A percentile compares a stretch with the other conserved stretches of the same genome.
Evolutionary conservation across 75 land plant genomes (phyloP).

Genomic region (Ceratopteris richardii): DNA sequence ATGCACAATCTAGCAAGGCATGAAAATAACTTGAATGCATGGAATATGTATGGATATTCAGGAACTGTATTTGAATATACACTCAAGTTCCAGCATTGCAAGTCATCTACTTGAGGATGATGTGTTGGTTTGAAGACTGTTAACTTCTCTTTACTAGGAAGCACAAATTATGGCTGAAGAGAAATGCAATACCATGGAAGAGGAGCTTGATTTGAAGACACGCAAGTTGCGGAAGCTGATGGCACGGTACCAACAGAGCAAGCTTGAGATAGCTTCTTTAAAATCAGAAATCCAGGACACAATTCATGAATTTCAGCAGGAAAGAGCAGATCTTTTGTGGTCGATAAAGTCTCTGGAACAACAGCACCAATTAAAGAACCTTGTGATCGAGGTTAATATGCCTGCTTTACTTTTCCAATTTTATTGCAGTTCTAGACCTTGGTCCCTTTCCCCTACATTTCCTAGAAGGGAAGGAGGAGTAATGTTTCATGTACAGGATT

Average conservation of each 20-base stretch:
- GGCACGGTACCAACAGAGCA: conserved; percentile 33
- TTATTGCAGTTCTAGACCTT: no score
- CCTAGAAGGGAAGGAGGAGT: no score
- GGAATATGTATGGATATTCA: no score
- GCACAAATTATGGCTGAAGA: conserved; percentile 37
- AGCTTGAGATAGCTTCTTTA: conserved; percentile 18
- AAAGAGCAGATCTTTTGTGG: conserved; percentile 26
- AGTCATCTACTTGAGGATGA: no score
- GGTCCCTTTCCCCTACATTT: no score
- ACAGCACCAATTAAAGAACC: conserved; percentile 26
- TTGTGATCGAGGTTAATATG: conserved; percentile 23
- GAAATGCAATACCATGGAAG: conserved; percentile 37
- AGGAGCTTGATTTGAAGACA: conserved; percentile 30
- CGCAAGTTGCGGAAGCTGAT: conserved; percentile 23
- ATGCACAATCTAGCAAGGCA: no score
- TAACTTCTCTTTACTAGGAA: conserved; percentile 21
- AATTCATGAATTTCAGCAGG: conserved; percentile 31
- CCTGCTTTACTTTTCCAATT: no score
- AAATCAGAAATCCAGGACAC: conserved; percentile 32
- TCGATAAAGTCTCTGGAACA: conserved; percentile 26
- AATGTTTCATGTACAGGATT: no score
- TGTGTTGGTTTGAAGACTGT: no score
- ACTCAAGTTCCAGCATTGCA: no score
- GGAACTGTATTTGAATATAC: no score
- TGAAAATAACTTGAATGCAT: no score